Conservation (phyloP, 2,329 filamentous ascomycete genomes). For the Aspergillus sp. region DNA sequence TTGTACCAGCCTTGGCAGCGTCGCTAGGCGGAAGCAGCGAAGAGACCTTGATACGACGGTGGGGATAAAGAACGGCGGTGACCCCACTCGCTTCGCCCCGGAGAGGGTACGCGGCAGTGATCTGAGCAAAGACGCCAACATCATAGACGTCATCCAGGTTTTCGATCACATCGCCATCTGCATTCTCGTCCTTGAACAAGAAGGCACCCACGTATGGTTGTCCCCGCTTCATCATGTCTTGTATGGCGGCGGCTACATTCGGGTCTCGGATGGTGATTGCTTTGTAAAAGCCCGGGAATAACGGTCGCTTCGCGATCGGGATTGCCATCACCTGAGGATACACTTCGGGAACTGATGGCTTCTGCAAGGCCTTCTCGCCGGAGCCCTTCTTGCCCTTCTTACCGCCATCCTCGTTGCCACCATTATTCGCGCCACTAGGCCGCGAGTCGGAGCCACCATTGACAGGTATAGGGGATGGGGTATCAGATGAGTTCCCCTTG, state of each 20-base stretch:
- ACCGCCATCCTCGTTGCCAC: conserved; percentile 62
- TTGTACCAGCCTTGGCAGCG: conserved; percentile 32
- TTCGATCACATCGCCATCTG: conserved; percentile 91
- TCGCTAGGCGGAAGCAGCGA: conserved; percentile 70
- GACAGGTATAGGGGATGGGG: conserved; percentile 46
- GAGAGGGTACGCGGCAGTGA: conserved; percentile 93
- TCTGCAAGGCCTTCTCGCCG: conserved; percentile 75
- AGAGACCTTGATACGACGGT: conserved; percentile 89
- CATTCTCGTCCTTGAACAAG: conserved; percentile 92
- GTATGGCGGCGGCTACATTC: conserved; percentile 86
- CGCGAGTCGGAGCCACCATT: conserved; percentile 43
- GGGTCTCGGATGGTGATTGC: conserved; percentile 94
- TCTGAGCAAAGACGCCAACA: conserved; percentile 94
- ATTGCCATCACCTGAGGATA: conserved; percentile 98
- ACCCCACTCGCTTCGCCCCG: conserved; percentile 77
- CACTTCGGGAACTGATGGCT: conserved; percentile 86
- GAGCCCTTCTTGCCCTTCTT: conserved; percentile 70
- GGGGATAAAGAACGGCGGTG: conserved; percentile 93
- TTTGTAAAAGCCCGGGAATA: conserved; percentile 99
- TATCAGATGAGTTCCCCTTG: conserved; percentile 53
- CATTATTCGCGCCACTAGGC: conserved; percentile 57
- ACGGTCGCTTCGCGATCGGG: conserved; percentile 85
- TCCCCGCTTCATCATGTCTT: conserved; percentile 93
- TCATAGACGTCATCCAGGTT: conserved; percentile 90
- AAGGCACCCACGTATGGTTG: conserved; percentile 98